Percentiles rank a stretch among this genome's conserved stretches.
phyloP scores from a whole-genome alignment of 495 filamentous ascomycete genomes.

The Terfezia claveryi region DNA sequence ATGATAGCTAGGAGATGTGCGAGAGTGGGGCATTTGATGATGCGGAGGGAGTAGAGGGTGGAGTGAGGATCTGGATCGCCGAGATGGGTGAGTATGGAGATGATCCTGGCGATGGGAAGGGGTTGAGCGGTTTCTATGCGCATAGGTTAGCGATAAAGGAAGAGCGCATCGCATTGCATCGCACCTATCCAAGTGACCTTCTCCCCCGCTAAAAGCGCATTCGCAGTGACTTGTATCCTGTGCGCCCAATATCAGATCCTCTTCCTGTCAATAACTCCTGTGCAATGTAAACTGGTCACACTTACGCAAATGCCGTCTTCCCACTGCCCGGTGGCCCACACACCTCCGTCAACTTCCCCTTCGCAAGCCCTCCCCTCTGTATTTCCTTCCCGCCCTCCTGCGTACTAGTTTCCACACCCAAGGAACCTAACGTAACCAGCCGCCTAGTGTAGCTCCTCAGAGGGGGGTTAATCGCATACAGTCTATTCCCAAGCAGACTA shows the following conservation, averaged over 20 bases:
- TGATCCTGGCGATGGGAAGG: conserved; percentile 1
- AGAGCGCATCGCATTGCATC: conserved; percentile 4
- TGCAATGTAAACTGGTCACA: background rate
- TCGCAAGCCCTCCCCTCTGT: conserved; percentile 34
- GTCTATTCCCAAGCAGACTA: conserved; percentile 21
- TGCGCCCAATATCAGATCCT: background rate
- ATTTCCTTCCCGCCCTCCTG: background rate
- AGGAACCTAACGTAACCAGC: too few species aligned
- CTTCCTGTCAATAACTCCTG: background rate
- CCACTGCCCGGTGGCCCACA: conserved; percentile 76
- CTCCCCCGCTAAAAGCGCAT: conserved; percentile 36
- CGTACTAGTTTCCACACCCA: background rate
- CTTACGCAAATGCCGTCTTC: conserved; percentile 66
- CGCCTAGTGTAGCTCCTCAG: too few species aligned
- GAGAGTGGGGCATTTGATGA: conserved; percentile 29
- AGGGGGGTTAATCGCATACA: too few species aligned
- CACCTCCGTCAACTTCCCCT: conserved; percentile 67
- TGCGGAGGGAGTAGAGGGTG: conserved; percentile 7
- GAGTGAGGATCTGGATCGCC: conserved; percentile 9
- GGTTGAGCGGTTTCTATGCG: conserved; percentile 3
- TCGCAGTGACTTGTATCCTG: conserved; percentile 48
- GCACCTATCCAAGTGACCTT: conserved; percentile 73
- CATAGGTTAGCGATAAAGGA: background rate
- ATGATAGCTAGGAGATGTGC: conserved; percentile 60
- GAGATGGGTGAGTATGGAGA: conserved; percentile 2